phyloP scores from a whole-genome alignment of 345 rosid species.

The Orychophragmus violaceus region DNA sequence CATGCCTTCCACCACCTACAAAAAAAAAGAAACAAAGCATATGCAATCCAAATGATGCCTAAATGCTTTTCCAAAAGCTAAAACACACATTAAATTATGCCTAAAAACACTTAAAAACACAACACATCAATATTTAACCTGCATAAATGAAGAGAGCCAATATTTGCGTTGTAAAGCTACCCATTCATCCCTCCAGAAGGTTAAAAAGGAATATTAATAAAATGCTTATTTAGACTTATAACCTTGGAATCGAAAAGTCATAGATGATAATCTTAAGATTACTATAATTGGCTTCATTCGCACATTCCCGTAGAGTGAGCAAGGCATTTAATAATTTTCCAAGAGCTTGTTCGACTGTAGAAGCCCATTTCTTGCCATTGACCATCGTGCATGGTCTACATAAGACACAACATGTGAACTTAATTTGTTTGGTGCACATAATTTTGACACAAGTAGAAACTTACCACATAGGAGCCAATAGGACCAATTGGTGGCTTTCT shows the following conservation, averaged over 20 bases:
- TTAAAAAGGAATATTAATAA: neutral
- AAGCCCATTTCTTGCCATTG: conserved; percentile 77
- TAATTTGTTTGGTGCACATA: neutral
- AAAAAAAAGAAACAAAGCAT: no score
- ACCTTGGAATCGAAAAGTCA: conserved; percentile 89
- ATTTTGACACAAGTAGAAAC: conserved; percentile 27
- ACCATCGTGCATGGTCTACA: conserved; percentile 35
- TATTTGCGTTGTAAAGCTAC: conserved; percentile 7
- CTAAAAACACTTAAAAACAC: no score
- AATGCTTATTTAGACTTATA: conserved; percentile 8
- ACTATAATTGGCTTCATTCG: conserved; percentile 56
- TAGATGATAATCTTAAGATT: conserved; percentile 69
- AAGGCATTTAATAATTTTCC: conserved; percentile 89
- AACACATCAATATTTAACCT: conserved; percentile 74
- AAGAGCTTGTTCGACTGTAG: conserved; percentile 80
- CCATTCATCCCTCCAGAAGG: neutral
- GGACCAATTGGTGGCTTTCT: conserved; percentile 90
- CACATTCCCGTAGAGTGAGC: conserved; percentile 62
- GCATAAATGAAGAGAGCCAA: conserved; percentile 22
- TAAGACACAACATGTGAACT: neutral
- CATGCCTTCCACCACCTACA: no score
- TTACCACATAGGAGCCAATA: conserved; percentile 86
- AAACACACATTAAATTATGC: no score
- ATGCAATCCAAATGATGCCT: no score
- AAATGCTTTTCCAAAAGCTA: no score